Evolutionary conservation across 2,329 filamentous ascomycete species (phyloP).

Genomic region (Didymella arachidicola): DNA sequence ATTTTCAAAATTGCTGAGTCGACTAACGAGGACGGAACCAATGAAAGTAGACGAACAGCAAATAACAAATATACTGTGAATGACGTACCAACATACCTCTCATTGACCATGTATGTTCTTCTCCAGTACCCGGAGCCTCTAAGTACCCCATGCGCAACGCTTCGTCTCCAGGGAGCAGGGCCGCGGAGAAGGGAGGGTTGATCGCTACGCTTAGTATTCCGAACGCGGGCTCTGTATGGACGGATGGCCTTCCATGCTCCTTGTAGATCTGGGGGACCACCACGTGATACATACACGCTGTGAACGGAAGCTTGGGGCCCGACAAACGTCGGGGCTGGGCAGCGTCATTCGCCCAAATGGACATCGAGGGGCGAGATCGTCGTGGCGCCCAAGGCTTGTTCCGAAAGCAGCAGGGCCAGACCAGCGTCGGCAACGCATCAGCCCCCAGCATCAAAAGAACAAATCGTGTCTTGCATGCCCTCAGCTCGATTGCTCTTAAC

Average conservation of each 20-base stretch:
- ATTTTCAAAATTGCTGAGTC: neutral
- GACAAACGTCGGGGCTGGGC: constrained; percentile 11
- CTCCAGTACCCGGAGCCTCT: neutral
- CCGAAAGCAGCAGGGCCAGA: constrained; percentile 21
- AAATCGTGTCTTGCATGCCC: constrained; percentile 20
- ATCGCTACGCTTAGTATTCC: constrained; percentile 2
- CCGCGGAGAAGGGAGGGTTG: neutral
- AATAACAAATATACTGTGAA: neutral
- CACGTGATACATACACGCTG: constrained; percentile 10
- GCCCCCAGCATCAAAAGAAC: constrained; percentile 16
- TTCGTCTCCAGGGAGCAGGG: constrained; percentile 7
- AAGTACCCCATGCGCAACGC: neutral
- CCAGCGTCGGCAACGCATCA: constrained; percentile 21
- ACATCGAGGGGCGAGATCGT: constrained; percentile 21
- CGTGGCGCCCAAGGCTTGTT: constrained; percentile 20
- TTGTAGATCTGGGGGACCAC: constrained; percentile 10
- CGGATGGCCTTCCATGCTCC: constrained; percentile 11
- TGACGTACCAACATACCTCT: neutral
- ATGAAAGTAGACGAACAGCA: neutral
- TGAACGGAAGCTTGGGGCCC: constrained; percentile 5
- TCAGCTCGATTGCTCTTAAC: constrained; percentile 10
- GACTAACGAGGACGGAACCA: neutral
- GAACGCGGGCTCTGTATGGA: constrained; percentile 9
- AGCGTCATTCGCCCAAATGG: constrained; percentile 13
- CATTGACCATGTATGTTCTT: neutral